These are phyloP conservation scores for Coniella lustricola DNA, from an alignment of 2,329 filamentous ascomycete species.

Conservation along the genomic window DNA sequence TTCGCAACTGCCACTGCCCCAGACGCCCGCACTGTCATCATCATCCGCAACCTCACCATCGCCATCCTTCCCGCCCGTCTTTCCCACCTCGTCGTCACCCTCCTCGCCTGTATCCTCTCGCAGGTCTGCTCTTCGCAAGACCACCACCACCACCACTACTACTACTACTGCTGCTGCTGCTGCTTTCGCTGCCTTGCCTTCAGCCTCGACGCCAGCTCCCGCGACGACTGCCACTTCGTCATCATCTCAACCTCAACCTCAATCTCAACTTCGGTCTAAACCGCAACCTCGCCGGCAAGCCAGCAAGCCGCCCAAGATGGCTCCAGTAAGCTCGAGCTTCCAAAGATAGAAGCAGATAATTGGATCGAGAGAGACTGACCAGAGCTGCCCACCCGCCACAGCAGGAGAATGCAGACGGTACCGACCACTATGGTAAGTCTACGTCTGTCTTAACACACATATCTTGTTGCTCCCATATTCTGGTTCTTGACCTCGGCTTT, in stretches of 20 bases:
- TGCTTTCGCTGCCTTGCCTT: constrained; percentile 18
- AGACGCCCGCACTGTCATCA: constrained; percentile 29
- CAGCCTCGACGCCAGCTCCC: constrained; percentile 11
- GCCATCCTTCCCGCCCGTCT: constrained; percentile 26
- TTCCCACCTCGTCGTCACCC: constrained; percentile 20
- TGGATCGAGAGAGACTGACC: constrained; percentile 3
- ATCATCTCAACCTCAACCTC: no score
- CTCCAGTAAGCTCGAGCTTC: constrained; percentile 41
- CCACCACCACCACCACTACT: constrained; percentile 17
- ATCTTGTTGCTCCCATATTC: not conserved
- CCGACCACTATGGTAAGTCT: constrained; percentile 33
- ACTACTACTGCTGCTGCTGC: constrained; percentile 8
- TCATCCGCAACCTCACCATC: not conserved
- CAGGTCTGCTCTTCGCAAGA: constrained; percentile 26
- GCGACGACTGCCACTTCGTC: constrained; percentile 20
- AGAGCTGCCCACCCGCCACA: constrained; percentile 18
- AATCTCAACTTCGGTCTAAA: constrained; percentile 22
- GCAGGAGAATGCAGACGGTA: constrained; percentile 29
- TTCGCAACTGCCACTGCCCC: constrained; percentile 33
- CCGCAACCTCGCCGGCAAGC: constrained; percentile 19
- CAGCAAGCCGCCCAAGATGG: constrained; percentile 39
- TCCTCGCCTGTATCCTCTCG: constrained; percentile 24
- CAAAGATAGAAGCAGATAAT: constrained; percentile 8
- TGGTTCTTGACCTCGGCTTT: no score
- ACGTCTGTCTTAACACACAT: not conserved